Percentiles rank a stretch among this genome's conserved stretches.
Evolutionary conservation across 495 filamentous ascomycete species (phyloP).

Genomic region (Penicillium nucicola): DNA sequence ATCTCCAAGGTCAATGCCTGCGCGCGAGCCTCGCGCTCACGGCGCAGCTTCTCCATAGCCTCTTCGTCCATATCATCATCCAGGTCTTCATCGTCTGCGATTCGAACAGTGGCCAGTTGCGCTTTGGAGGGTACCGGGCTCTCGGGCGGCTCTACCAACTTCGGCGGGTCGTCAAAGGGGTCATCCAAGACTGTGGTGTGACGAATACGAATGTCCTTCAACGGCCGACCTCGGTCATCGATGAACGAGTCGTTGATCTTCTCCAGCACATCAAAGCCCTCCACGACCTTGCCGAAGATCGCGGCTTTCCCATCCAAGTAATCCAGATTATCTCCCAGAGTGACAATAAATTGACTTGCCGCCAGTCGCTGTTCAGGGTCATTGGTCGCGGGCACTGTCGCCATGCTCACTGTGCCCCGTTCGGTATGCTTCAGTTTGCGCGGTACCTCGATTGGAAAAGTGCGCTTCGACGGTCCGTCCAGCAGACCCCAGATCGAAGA

Average conservation of each 20-base stretch:
- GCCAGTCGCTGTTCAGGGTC: constrained; percentile 80
- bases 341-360: constrained; percentile 88
- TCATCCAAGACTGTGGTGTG: constrained; percentile 90
- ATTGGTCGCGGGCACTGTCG: constrained; percentile 69
- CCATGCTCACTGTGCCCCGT: constrained; percentile 91
- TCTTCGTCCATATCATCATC: constrained; percentile 76
- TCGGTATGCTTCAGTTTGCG: constrained; percentile 82
- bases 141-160: constrained; percentile 68
- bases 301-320: constrained; percentile 86
- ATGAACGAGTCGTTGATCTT: constrained; percentile 89
- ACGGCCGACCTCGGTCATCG: constrained; percentile 76
- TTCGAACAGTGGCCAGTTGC: constrained; percentile 86
- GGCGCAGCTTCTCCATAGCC: constrained; percentile 70
- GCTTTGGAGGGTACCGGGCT: constrained; percentile 81
- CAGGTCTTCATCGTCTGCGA: constrained; percentile 82
- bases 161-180: constrained; percentile 75
- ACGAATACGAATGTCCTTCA: constrained; percentile 89
- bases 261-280: constrained; percentile 88
- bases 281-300: constrained; percentile 92
- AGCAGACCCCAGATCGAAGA: constrained; percentile 87
- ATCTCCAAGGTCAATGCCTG: constrained; percentile 96
- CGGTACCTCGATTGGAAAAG: constrained; percentile 79
- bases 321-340: constrained; percentile 80
- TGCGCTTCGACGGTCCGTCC: constrained; percentile 65
- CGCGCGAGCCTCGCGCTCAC: constrained; percentile 88